Evolutionary conservation across 2,329 filamentous ascomycete species (phyloP), one percentile per base, ranked within the genome.

Genomic region (Verticillium dahliae): DNA sequence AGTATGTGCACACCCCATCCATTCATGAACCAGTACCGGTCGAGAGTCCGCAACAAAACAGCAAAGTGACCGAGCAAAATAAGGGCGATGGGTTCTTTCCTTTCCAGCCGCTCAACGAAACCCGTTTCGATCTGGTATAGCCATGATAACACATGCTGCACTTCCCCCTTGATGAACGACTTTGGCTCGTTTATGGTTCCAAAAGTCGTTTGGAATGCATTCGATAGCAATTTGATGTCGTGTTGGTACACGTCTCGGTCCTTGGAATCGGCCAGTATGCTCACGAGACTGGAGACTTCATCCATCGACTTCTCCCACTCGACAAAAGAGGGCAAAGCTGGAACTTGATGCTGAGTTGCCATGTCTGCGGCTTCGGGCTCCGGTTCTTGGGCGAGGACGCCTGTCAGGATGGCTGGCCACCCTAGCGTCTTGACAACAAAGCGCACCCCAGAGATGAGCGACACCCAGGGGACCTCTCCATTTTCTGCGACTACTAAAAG

Each of bases 11-110:
- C 18, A 22, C 64, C 63, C 67, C 67, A 67, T 10, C 64, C 66
- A 15, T 66, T 58, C 15, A 67, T 62, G 54, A 66, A 68, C 66
- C 67, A 68, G 45, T 64, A 66, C 18, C 56, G 15, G 39, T 65
- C 62, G 33, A 66, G 27, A 4, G 62, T 63, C 18, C 59, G 57
- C 1, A 67, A 35, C 11, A 68, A 37, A 6, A 66, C 65, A 22
- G 58, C 59, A 33, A 67, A 67, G 54, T 67, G 64, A 5, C 57
- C 63, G 10, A 67, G 45, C 11, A 67, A 60, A 18, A 67, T 56
- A 18, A 68, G 59, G 2, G 67, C 50, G 2, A 65, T 54, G 3
- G 62, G 60, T 18, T 68, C 59, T n/a, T 39, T 65, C 18, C 61
- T 9, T 34, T 54, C 54, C 11, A 67, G 55, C 3, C 56, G 41